Evolutionary conservation across 345 rosid genomes (phyloP).

Genomic region (Murraya paniculata): DNA sequence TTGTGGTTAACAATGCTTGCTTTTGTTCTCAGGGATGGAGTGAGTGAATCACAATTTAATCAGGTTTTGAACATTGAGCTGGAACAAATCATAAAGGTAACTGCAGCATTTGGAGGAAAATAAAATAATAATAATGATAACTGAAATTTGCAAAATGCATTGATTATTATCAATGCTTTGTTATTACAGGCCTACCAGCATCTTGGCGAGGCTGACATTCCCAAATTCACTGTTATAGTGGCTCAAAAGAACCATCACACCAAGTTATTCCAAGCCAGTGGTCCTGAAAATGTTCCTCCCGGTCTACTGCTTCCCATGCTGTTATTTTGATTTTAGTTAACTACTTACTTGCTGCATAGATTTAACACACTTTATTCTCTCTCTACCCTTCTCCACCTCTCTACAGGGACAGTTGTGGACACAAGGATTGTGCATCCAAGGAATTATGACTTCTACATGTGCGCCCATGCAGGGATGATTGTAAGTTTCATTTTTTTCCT

Average conservation of each 20-base stretch:
- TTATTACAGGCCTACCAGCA: conserved; percentile 65
- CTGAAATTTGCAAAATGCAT: not conserved
- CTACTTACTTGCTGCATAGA: conserved; percentile 8
- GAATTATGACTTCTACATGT: conserved; percentile 88
- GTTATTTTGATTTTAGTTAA: not conserved
- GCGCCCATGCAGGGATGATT: conserved; percentile 74
- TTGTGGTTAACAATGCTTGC: conserved; percentile 6
- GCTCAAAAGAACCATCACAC: conserved; percentile 95
- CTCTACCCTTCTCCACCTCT: not conserved
- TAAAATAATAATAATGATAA: not conserved
- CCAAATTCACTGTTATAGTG: conserved; percentile 75
- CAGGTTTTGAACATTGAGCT: conserved; percentile 84
- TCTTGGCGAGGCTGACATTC: conserved; percentile 57
- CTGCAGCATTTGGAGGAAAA: not conserved
- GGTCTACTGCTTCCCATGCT: conserved; percentile 37
- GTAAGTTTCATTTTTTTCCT: conserved; percentile 40
- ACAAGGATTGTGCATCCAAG: conserved; percentile 75
- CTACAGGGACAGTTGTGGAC: conserved; percentile 82
- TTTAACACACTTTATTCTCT: not conserved
- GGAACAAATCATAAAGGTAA: conserved; percentile 79
- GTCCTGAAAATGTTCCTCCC: conserved; percentile 82
- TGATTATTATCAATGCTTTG: conserved; percentile 5
- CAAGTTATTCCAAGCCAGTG: conserved; percentile 60
- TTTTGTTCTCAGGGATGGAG: conserved; percentile 70
- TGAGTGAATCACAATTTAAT: conserved; percentile 87